These are phyloP conservation scores for Phytophthora constricta DNA, from an alignment of 352 stramenopile genomes.

Conservation along the genomic window DNA sequence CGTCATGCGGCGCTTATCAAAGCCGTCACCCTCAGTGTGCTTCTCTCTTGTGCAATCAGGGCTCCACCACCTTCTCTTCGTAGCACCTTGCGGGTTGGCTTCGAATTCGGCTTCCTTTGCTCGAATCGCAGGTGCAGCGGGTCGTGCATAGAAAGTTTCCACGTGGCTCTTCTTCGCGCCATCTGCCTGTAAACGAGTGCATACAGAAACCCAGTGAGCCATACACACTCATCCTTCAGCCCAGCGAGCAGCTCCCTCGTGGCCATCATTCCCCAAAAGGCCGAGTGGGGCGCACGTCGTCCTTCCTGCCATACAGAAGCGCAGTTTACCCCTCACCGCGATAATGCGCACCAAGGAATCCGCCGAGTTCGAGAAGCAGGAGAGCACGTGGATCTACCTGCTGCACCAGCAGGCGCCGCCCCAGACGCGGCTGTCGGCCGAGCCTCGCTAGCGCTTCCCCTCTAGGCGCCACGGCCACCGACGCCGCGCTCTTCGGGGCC, in stretches of 20 bases:
- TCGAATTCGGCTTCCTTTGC: conserved; percentile 4
- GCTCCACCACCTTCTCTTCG: too few species aligned
- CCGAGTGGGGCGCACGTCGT: conserved; percentile 13
- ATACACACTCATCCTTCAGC: conserved; percentile 32
- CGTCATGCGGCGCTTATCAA: too few species aligned
- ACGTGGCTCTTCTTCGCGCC: conserved; percentile 4
- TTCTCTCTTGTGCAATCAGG: too few species aligned
- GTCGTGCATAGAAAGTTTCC: conserved; percentile 33
- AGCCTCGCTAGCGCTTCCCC: conserved; percentile 29
- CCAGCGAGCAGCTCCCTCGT: conserved; percentile 3
- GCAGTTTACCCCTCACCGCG: not conserved
- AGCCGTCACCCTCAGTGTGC: too few species aligned
- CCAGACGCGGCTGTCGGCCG: conserved; percentile 29
- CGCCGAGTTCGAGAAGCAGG: conserved; percentile 52
- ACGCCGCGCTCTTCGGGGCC: conserved; percentile 25
- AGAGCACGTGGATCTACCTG: conserved; percentile 64
- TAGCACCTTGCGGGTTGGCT: not conserved
- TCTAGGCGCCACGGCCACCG: conserved; percentile 1
- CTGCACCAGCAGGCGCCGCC: conserved; percentile 59
- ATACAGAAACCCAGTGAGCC: conserved; percentile 28
- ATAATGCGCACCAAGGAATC: conserved; percentile 59
- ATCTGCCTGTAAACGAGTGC: conserved; percentile 27
- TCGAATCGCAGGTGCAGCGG: not conserved
- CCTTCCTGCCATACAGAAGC: conserved; percentile 11
- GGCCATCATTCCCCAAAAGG: conserved; percentile 37